A percentile compares a stretch with the other conserved stretches of the same genome.
Conservation (phyloP, 2,329 filamentous ascomycete species). For the Beauveria asiatica region DNA sequence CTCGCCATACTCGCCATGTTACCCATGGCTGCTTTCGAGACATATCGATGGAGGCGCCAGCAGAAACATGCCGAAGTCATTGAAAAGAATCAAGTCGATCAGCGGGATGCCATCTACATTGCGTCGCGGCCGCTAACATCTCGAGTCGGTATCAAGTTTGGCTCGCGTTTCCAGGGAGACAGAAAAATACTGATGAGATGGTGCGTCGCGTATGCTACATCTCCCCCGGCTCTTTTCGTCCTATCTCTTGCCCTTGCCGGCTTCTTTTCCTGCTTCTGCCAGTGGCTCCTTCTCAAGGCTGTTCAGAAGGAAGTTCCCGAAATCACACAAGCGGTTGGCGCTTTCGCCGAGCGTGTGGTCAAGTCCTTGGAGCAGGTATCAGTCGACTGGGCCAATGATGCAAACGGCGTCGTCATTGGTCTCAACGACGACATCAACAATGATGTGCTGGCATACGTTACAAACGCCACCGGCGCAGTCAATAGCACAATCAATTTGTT, state of each 20-base stretch:
- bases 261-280: constrained; percentile 73
- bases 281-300: constrained; percentile 65
- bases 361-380: constrained; percentile 64
- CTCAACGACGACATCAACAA: constrained; percentile 74
- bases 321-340: constrained; percentile 64
- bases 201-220: constrained; percentile 82
- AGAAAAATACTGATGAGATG: constrained; percentile 70
- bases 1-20: constrained; percentile 65
- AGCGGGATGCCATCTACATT: constrained; percentile 84
- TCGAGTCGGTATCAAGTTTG: constrained; percentile 59
- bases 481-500: constrained; percentile 82
- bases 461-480: constrained; percentile 70
- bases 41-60: constrained; percentile 66
- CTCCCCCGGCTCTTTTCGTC: constrained; percentile 75
- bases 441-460: constrained; percentile 80
- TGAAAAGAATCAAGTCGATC: constrained; percentile 58
- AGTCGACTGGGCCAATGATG: constrained; percentile 63
- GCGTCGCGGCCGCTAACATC: constrained; percentile 73
- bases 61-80: constrained; percentile 61
- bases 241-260: constrained; percentile 75
- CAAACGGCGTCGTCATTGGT: constrained; percentile 62
- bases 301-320: constrained; percentile 70
- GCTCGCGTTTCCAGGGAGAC: constrained; percentile 54
- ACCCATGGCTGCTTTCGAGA: constrained; percentile 74
- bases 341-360: constrained; percentile 73